A percentile compares a stretch with the other conserved stretches of the same genome.
Conservation (phyloP, 176 grass and related monocot species). For the Carex myosuroides region DNA sequence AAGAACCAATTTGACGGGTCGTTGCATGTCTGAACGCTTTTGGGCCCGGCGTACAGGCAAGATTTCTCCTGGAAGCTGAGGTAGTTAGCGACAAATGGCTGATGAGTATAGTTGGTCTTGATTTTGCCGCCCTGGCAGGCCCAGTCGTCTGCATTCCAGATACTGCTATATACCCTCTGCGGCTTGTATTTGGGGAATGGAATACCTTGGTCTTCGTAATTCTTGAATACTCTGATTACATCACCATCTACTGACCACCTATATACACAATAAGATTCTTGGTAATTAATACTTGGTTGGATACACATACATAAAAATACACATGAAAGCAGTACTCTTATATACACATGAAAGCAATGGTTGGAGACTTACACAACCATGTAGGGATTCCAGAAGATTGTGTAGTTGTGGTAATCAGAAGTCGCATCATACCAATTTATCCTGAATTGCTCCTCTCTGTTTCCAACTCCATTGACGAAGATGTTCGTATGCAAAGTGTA, state of each 20-base stretch:
- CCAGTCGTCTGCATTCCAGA: conserved; percentile 87
- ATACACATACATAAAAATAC: not conserved
- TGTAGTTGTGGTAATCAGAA: conserved; percentile 71
- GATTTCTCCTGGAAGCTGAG: conserved; percentile 30
- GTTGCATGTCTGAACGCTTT: conserved; percentile 14
- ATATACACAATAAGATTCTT: not conserved
- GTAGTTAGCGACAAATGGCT: conserved; percentile 60
- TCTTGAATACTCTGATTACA: conserved; percentile 59
- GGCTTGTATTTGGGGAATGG: conserved; percentile 39
- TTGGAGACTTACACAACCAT: conserved; percentile 39
- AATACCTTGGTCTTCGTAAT: conserved; percentile 14
- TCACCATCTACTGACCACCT: conserved; percentile 56
- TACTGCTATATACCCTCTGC: conserved; percentile 66
- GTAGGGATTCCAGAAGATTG: conserved; percentile 76
- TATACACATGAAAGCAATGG: not conserved
- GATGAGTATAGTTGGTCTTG: conserved; percentile 58
- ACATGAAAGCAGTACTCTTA: no score
- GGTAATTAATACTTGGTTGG: no score
- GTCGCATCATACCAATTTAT: conserved; percentile 63
- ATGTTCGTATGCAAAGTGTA: conserved; percentile 93
- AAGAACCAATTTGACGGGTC: conserved; percentile 29
- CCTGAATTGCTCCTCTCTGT: conserved; percentile 69
- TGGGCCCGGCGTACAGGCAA: conserved; percentile 33
- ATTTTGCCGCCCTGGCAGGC: conserved; percentile 54
- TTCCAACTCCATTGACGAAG: conserved; percentile 41